A percentile compares a stretch with the other conserved stretches of the same genome.
These are phyloP conservation scores for Aspergillus neoniger DNA, from an alignment of 2,329 filamentous ascomycete genomes.

Conservation along the genomic window DNA sequence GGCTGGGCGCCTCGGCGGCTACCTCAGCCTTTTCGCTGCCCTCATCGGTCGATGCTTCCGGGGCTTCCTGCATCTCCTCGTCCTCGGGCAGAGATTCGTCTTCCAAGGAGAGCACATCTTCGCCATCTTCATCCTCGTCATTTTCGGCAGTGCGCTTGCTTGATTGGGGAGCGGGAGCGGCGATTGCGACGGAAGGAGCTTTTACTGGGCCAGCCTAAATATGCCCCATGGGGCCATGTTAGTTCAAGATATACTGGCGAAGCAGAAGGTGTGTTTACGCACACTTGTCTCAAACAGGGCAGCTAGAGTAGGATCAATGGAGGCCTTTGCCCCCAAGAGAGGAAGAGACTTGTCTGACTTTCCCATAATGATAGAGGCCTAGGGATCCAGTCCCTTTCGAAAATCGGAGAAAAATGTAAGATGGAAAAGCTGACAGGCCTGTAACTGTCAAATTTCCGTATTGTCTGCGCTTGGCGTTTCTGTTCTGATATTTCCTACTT, in stretches of 20 bases:
- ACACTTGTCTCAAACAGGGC: conserved; percentile 74
- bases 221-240: conserved; percentile 10
- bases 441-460: not conserved
- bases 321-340: conserved; percentile 61
- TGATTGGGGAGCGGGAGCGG: conserved; percentile 13
- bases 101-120: conserved; percentile 31
- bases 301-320: conserved; percentile 68
- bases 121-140: conserved; percentile 30
- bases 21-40: conserved; percentile 50
- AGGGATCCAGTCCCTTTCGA: not conserved
- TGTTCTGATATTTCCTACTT: not conserved
- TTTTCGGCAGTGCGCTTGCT: conserved; percentile 22
- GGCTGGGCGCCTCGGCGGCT: conserved; percentile 29
- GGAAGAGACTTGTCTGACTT: conserved; percentile 28
- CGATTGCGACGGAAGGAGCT: conserved; percentile 29
- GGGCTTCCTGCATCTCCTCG: conserved; percentile 45
- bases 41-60: conserved; percentile 46
- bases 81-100: conserved; percentile 36
- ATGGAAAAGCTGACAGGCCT: not conserved
- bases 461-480: not conserved
- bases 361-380: not conserved
- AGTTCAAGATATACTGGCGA: not conserved
- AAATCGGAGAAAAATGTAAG: not conserved
- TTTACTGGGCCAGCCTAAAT: conserved; percentile 44
- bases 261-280: conserved; percentile 41